phyloP scores from a whole-genome alignment of 768 basidiomycete species.

The Flagelloscypha sp. region DNA sequence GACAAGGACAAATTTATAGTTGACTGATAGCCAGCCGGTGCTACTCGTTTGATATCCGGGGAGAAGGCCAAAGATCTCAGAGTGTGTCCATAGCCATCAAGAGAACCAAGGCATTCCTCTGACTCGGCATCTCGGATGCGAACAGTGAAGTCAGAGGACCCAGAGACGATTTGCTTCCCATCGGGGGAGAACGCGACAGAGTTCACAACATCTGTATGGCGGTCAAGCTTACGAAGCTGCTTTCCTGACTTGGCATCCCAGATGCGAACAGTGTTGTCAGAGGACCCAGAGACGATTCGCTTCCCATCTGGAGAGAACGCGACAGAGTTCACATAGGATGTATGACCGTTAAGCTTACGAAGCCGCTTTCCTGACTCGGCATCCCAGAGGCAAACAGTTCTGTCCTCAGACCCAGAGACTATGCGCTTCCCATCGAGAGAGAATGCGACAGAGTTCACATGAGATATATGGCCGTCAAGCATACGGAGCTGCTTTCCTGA shows the following conservation, averaged over 20 bases:
- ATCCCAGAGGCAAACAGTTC: slow-evolving; percentile 9
- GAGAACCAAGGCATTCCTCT: too few relatives aligned
- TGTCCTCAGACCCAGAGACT: slow-evolving; percentile 8
- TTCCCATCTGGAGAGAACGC: slow-evolving; percentile 14
- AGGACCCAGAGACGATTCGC: slow-evolving; percentile 13
- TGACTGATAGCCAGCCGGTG: too few relatives aligned
- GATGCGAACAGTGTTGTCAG: slow-evolving; percentile 11
- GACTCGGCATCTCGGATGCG: too few relatives aligned
- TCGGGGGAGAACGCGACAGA: slow-evolving; percentile 14
- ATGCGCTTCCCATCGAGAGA: slow-evolving; percentile 9
- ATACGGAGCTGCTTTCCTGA: slow-evolving; percentile 2
- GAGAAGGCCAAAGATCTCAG: neutral
- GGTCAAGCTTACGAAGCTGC: too few relatives aligned
- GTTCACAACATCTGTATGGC: slow-evolving; percentile 3
- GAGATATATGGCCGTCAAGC: neutral
- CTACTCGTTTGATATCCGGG: too few relatives aligned
- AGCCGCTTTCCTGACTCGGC: slow-evolving; percentile 4
- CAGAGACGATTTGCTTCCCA: too few relatives aligned
- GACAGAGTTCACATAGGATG: slow-evolving; percentile 7
- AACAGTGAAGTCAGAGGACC: too few relatives aligned
- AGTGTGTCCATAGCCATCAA: too few relatives aligned
- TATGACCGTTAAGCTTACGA: slow-evolving; percentile 10
- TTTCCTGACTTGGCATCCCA: slow-evolving; percentile 9
- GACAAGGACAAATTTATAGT: too few relatives aligned
- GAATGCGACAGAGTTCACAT: slow-evolving; percentile 6